Evolutionary conservation across 768 basidiomycete genomes (phyloP).

Genomic region (Tulasnella sp.): DNA sequence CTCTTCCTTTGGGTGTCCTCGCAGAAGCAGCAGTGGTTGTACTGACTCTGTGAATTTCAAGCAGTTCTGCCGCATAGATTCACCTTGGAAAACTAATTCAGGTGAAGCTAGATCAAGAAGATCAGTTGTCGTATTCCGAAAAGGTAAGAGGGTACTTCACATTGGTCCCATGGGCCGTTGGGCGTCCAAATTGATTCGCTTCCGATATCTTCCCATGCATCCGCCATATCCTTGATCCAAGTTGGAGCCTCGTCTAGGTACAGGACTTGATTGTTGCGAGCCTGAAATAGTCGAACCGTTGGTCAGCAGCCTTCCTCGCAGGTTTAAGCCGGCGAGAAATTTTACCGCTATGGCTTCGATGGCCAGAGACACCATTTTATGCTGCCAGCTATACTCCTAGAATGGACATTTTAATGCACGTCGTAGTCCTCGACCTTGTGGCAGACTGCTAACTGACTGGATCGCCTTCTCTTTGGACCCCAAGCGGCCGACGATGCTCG

Average conservation of each 20-base stretch:
- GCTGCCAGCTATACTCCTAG: constrained; percentile 1
- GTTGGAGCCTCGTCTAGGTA: background rate
- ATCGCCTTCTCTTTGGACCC: constrained; percentile 12
- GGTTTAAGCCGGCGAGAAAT: too few species aligned
- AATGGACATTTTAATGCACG: background rate
- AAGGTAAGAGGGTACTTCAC: background rate
- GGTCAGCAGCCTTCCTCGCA: background rate
- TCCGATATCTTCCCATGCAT: constrained; percentile 25
- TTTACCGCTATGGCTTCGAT: background rate
- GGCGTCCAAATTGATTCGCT: background rate
- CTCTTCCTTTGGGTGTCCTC: background rate
- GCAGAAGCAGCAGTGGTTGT: background rate
- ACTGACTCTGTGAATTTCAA: background rate
- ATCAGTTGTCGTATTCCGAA: background rate
- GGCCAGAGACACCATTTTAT: background rate
- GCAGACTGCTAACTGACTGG: background rate
- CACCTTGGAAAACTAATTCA: background rate
- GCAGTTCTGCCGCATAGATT: background rate
- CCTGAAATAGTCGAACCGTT: background rate
- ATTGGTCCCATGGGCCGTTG: constrained; percentile 18
- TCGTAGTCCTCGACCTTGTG: too few species aligned
- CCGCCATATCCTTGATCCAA: constrained; percentile 22
- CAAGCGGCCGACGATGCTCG: constrained; percentile 11
- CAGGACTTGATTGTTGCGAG: background rate
- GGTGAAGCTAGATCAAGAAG: background rate